Evolutionary conservation across 495 filamentous ascomycete genomes (phyloP).

Genomic region (Penicillium goetzii): DNA sequence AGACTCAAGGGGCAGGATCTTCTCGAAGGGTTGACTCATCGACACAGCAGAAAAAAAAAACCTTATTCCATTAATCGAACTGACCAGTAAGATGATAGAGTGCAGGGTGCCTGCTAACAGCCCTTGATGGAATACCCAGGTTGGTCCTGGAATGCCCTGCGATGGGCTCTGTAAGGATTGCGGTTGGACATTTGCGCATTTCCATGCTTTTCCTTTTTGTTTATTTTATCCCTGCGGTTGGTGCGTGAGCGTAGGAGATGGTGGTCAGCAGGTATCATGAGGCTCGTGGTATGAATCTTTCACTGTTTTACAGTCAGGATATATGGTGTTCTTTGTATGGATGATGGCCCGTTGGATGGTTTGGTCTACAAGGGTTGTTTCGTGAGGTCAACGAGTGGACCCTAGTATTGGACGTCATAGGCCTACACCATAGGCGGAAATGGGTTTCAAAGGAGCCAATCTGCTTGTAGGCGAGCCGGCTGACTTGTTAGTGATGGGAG

Average conservation of each 20-base stretch:
- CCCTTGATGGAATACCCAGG: conserved; percentile 27
- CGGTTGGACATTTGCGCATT: conserved; percentile 10
- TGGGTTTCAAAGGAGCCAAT: conserved; percentile 3
- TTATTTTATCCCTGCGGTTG: conserved; percentile 33
- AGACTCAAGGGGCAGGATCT: conserved; percentile 26
- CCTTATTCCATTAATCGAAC: background rate
- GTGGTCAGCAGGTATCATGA: conserved; percentile 9
- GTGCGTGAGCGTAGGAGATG: conserved; percentile 33
- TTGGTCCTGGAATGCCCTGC: conserved; percentile 25
- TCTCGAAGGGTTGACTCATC: conserved; percentile 34
- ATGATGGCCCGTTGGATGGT: background rate
- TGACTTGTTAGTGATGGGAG: background rate
- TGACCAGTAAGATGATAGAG: background rate
- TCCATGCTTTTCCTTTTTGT: conserved; percentile 11
- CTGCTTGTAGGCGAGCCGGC: background rate
- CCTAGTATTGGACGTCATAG: conserved; percentile 8
- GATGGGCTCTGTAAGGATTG: conserved; percentile 29
- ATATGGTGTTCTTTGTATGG: background rate
- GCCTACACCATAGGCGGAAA: background rate
- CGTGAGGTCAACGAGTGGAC: background rate
- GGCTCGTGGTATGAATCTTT: background rate
- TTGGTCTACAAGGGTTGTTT: background rate
- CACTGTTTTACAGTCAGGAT: background rate
- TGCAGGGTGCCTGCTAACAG: conserved; percentile 10
- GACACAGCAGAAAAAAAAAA: background rate